Conservation (phyloP, 345 rosid species). For the Populus davidiana region DNA sequence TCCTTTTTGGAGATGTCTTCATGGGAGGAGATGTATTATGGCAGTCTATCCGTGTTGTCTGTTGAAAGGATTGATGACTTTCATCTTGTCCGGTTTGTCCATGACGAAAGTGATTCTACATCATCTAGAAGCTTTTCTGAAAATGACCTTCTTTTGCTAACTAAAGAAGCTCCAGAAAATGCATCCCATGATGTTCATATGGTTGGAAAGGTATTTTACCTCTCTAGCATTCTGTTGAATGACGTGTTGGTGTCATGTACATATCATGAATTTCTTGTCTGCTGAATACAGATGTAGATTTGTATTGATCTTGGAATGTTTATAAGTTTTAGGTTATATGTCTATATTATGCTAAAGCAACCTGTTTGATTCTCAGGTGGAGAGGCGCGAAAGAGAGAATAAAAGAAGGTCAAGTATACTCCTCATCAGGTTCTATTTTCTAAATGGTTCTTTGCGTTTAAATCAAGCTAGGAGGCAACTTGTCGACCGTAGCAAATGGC, state of each 20-base stretch:
- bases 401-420: slow-evolving; percentile 68
- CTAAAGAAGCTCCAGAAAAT: slow-evolving; percentile 67
- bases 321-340: background rate
- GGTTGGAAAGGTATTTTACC: slow-evolving; percentile 77
- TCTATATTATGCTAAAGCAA: slow-evolving; percentile 10
- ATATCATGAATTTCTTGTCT: background rate
- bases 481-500: slow-evolving; percentile 97
- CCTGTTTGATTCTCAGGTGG: slow-evolving; percentile 59
- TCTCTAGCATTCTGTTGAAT: background rate
- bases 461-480: slow-evolving; percentile 90
- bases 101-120: slow-evolving; percentile 59
- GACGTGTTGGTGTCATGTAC: no score
- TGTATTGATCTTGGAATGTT: background rate
- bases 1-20: slow-evolving; percentile 82
- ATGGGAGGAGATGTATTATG: slow-evolving; percentile 70
- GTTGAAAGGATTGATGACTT: slow-evolving; percentile 95
- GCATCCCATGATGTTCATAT: slow-evolving; percentile 52
- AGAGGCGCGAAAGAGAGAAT: slow-evolving; percentile 89
- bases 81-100: slow-evolving; percentile 89
- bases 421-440: slow-evolving; percentile 77
- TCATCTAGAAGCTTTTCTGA: slow-evolving; percentile 66
- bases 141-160: slow-evolving; percentile 86
- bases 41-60: slow-evolving; percentile 74
- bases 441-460: slow-evolving; percentile 62
- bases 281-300: background rate